Evolutionary conservation across 495 filamentous ascomycete genomes (phyloP), one percentile per base, ranked within the genome.

Genomic region (Geoglossum glabrum): DNA sequence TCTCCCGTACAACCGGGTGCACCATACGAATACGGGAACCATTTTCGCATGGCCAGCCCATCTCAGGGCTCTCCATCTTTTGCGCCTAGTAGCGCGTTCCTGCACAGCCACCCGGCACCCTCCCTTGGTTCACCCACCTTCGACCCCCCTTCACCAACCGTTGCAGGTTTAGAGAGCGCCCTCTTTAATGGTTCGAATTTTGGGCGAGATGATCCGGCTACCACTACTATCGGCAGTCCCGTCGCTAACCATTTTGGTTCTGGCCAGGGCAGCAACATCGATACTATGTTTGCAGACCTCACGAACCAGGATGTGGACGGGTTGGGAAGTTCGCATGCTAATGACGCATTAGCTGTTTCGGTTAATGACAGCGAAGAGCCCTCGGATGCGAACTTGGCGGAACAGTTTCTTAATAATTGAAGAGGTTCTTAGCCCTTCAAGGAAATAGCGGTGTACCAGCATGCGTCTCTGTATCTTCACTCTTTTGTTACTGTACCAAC

Each of bases 221-320:
- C 34, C 10, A 30, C 56, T 15, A 26, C 10, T 25, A 28, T 58
- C 25, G 56, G 45, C 21, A 58, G 56, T 28, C 56, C 56, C 11
- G 25, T 50, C 21, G 25, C 30, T 15, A 58, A 49, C 15, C 36
- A 58, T 38, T 58, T 46, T 17, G 21, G 38, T 31, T 27, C 49
- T 26, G 21, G 54, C 33, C 26, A 60, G 26, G 43, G 28, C 36
- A 31, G n/a, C 19, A 60, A 60, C 36, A 27, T 60, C 11, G 58
- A 60, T 28, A 60, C 58, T 8, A 59, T 60, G 21, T 60, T 60
- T 49, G 58, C 58, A 13, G 54, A 60, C 54, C 54, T 60, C 19
- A 60, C 58, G 11, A 60, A 60, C 25, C 58, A 60, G n/a, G 58
- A 60, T 26, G 58, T 52, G 13, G 54, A 56, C 5, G 54, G 54